A percentile compares a stretch with the other conserved stretches of the same genome.
phyloP scores from a whole-genome alignment of 2,329 filamentous ascomycete species.

The Pseudocercospora crystallina region DNA sequence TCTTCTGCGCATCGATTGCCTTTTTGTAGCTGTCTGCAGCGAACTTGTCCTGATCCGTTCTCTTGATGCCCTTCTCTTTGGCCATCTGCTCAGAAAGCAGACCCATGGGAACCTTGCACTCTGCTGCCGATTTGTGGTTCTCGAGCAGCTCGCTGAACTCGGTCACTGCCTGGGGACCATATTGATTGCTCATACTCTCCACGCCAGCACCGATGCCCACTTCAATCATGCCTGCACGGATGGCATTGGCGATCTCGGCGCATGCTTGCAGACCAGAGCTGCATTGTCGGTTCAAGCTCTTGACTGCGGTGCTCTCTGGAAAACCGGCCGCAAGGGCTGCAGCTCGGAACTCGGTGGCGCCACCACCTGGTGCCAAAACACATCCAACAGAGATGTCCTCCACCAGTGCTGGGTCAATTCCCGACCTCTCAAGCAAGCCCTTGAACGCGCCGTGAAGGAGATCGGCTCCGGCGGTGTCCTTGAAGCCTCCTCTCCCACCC shows the following conservation, averaged over 20 bases:
- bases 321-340: constrained; percentile 89
- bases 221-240: constrained; percentile 89
- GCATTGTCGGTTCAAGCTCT: constrained; percentile 90
- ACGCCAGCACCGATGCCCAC: constrained; percentile 91
- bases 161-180: constrained; percentile 82
- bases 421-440: constrained; percentile 77
- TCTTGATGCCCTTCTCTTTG: constrained; percentile 71
- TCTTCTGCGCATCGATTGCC: constrained; percentile 78
- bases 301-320: constrained; percentile 79
- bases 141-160: constrained; percentile 93
- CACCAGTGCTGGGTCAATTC: constrained; percentile 82
- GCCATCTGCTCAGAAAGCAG: constrained; percentile 93
- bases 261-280: constrained; percentile 89
- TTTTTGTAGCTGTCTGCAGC: constrained; percentile 92
- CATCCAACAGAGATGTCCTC: constrained; percentile 91
- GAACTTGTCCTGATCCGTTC: constrained; percentile 82
- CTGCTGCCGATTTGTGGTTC: constrained; percentile 74
- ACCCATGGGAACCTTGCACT: constrained; percentile 98
- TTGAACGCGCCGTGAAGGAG: constrained; percentile 81
- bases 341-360: constrained; percentile 94
- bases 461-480: constrained; percentile 88
- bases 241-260: constrained; percentile 91
- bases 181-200: constrained; percentile 93
- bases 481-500: constrained; percentile 90
- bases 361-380: constrained; percentile 88